phyloP scores from a whole-genome alignment of 176 grass and related monocot species.

The Carex scoparia region DNA sequence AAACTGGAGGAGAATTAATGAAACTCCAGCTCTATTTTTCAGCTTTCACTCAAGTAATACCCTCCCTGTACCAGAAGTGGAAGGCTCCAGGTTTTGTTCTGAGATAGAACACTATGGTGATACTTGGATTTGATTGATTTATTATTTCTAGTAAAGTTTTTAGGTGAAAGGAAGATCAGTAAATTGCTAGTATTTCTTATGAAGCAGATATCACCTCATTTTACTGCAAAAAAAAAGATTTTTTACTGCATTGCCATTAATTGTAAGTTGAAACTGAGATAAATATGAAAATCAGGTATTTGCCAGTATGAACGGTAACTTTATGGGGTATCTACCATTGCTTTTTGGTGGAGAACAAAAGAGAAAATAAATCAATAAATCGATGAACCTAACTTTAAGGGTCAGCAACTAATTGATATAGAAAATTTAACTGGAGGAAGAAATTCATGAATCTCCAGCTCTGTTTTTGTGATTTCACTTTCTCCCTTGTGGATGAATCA shows the following conservation, averaged over 20 bases:
- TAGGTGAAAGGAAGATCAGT: slow-evolving; percentile 56
- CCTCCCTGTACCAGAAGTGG: too few species aligned
- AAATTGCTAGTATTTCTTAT: slow-evolving; percentile 55
- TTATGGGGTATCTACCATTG: neutral
- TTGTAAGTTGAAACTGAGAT: neutral
- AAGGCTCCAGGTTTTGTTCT: too few species aligned
- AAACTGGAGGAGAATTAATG: too few species aligned
- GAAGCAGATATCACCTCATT: slow-evolving; percentile 27
- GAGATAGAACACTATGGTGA: neutral
- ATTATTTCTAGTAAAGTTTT: slow-evolving; percentile 18
- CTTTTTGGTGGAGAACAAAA: neutral
- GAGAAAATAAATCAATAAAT: neutral
- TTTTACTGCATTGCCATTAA: slow-evolving; percentile 21
- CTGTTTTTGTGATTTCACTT: neutral
- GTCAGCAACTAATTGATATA: too few species aligned
- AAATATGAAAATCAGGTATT: too few species aligned
- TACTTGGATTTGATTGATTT: neutral
- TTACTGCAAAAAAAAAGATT: slow-evolving; percentile 32
- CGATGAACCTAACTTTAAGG: too few species aligned
- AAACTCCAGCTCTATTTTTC: too few species aligned
- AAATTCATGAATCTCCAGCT: too few species aligned
- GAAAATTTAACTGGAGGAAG: too few species aligned
- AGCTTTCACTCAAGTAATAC: too few species aligned
- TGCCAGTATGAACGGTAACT: too few species aligned
- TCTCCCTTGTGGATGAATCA: neutral